Percentiles rank a stretch among this genome's conserved stretches.
These are phyloP conservation scores for Lenzites betulinus DNA, from an alignment of 768 basidiomycete genomes.

Conservation along the genomic window DNA sequence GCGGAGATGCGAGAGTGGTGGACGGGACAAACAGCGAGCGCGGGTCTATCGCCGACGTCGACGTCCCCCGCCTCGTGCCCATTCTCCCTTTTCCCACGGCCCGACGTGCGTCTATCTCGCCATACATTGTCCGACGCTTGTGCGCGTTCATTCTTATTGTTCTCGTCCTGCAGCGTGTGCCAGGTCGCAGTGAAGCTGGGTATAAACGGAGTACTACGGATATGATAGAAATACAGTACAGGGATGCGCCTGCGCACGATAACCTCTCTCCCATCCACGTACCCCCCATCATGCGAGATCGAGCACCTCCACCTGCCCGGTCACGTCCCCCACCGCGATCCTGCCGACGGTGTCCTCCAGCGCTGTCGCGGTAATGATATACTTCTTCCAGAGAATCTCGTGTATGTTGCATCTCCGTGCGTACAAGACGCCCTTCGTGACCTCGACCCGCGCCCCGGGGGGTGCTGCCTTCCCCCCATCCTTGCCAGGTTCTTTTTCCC, in stretches of 20 bases:
- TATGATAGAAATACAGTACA: not conserved
- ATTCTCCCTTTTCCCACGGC: conserved; percentile 8
- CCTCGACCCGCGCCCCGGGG: conserved; percentile 10
- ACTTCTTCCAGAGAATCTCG: conserved; percentile 34
- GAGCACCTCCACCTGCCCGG: conserved; percentile 36
- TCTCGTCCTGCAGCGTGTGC: not conserved
- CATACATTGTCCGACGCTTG: not conserved
- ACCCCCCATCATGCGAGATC: conserved; percentile 32
- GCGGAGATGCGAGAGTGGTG: not conserved
- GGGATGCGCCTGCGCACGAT: not conserved
- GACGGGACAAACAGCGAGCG: not conserved
- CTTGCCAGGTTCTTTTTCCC: conserved; percentile 2
- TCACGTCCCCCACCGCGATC: conserved; percentile 36
- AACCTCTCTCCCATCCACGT: not conserved
- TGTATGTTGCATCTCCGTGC: conserved; percentile 33
- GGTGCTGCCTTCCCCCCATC: conserved; percentile 1
- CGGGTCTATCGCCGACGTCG: conserved; percentile 4
- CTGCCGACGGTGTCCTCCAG: conserved; percentile 39
- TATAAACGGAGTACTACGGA: not conserved
- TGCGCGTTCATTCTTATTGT: not conserved
- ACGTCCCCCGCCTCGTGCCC: conserved; percentile 11
- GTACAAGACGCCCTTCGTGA: conserved; percentile 31
- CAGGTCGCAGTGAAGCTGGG: not conserved
- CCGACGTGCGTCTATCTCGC: not conserved
- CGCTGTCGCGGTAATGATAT: conserved; percentile 31